Base-by-base conservation (phyloP, 2,329 filamentous ascomycete species). In the Verticillium dahliae region DNA sequence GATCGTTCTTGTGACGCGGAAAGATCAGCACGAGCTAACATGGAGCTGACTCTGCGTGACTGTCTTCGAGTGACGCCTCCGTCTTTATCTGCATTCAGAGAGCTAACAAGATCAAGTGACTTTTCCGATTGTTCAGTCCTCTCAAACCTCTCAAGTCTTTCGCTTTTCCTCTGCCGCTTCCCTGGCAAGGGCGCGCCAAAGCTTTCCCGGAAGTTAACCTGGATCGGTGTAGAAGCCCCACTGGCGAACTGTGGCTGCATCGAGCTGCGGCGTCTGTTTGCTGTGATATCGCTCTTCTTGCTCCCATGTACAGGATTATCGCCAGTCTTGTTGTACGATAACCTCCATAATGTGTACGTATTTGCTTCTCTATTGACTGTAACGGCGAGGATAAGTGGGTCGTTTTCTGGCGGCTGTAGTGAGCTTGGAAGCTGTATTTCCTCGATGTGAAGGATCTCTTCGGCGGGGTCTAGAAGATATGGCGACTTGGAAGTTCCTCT, bases 361-460 rank as follows among this genome's bases (percentile, higher is more conserved):
- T 86, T 89, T 3, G 86, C 86, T 66, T 91, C 88, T 60, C 86
- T 79, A 70, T 97, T 97, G 64, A 89, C 80, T 0, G 94, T 97
- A 58, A 97, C 84, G 11, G 91, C 88, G 61, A 98, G 78, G 11
- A 90, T 83, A 33, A 97, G 76, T 18, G 81, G 80, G 35, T 81
- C 76, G 60, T 78, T 76, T 56, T 70, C 61, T 66, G 68, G 60
- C 71, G 71, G 58, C 78, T 56, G 60, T 14, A 60, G 60, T 1
- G 63, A 62, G n/a, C 61, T 78, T n/a, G 85, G 78, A 57, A 90
- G 84, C 60, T 83, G 81, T 37, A 85, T 78, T 18, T 87, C 77
- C 66, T 94, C 92, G 11, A 97, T 83, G 70, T 96, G 94, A 1
- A 97, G 75, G 58, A 97, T 87, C 70, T 95, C 90, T 70, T 97